Evolutionary conservation across 208 protist genomes (phyloP), one percentile per base, ranked within the genome.

Genomic region (Porcisia hertigi): DNA sequence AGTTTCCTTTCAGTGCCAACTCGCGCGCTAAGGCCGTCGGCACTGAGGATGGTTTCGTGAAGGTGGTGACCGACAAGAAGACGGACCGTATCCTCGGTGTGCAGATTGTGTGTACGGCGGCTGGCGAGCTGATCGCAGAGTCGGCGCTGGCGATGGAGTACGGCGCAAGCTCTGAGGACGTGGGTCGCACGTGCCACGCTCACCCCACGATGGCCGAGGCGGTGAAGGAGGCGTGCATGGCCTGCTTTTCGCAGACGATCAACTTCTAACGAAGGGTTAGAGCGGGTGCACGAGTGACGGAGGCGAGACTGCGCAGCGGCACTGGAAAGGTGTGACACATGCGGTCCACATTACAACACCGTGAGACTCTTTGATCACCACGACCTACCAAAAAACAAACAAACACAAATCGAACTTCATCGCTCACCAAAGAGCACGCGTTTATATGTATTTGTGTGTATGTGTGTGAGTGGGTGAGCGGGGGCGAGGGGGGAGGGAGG

Each of bases 141-240:
- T 88, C 91, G 36, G 91, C 94, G n/a, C 91, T 99, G 8, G 98
- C 97, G 54, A 98, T 99, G 89, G 98, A 99, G 89, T 99, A 99
- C 92, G 98, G 98, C 75, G 98, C 98, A 11, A 97, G 91, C 63
- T 90, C 91, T 53, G 98, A 99, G 90, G 98, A 99, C 81, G 88
- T 99, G 36, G 99, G 95, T 43, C 94, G 98, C 82, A 99, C 98
- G 16, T 99, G 98, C 92, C 99, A 99, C 87, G 98, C 99, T 47
- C 99, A 99, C 92, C 99, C 99, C 69, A 99, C 98, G 14, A 91
- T 99, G 79, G 94, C 88, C 30, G 99, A 99, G 93, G 99, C 99
- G 36, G 86, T 99, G 73, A 99, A 99, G 90, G 99, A 99, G 93
- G 99, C 99, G 36, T 98, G 96, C 79, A 98, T 99, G 92, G 88